Evolutionary conservation across 306 rosid species (phyloP).

Genomic region (Astragalus membranaceus): DNA sequence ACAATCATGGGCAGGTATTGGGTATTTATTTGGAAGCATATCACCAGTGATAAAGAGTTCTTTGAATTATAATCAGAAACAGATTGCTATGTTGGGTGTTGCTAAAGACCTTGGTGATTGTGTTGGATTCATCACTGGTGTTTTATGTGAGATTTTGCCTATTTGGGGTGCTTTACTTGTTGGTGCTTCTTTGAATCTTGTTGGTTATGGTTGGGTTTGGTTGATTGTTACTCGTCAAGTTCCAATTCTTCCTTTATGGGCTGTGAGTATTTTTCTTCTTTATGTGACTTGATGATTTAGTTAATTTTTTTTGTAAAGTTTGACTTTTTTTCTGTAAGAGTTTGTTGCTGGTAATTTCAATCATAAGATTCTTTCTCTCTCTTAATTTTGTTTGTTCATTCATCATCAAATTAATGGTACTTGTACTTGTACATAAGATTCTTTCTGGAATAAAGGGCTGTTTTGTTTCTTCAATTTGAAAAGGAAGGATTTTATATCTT

Average conservation of each 20-base stretch:
- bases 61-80: conserved; percentile 64
- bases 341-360: conserved; percentile 7
- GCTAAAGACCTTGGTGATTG: conserved; percentile 95
- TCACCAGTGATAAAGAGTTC: conserved; percentile 73
- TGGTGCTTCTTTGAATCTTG: conserved; percentile 56
- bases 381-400: not conserved
- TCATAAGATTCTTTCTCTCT: not conserved
- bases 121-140: conserved; percentile 78
- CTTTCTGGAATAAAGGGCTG: too few species aligned
- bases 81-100: conserved; percentile 65
- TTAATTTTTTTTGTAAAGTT: not conserved
- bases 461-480: too few species aligned
- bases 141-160: conserved; percentile 68
- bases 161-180: conserved; percentile 64
- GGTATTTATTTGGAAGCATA: conserved; percentile 81
- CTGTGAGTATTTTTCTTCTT: conserved; percentile 35
- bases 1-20: conserved; percentile 90
- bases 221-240: conserved; percentile 54
- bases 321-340: not conserved
- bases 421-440: not conserved
- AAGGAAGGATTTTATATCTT: too few species aligned
- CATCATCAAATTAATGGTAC: not conserved
- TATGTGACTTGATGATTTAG: not conserved
- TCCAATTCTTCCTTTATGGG: conserved; percentile 69
- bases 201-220: conserved; percentile 92